Percentiles rank a stretch among this genome's conserved stretches.
Conservation (phyloP, 2,329 filamentous ascomycete species). For the Penicillium brevicompactum region DNA sequence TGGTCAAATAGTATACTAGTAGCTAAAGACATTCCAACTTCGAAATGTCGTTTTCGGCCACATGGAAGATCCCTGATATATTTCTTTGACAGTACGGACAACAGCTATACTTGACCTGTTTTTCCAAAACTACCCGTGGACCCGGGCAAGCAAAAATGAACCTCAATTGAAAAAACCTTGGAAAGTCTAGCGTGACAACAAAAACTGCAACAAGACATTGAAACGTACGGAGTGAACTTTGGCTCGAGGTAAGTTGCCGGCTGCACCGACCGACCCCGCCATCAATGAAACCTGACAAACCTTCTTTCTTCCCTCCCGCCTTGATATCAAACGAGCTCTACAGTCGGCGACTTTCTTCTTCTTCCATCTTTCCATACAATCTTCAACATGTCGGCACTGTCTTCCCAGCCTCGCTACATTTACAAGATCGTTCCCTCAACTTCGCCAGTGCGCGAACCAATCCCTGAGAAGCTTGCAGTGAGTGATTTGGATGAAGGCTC, state of each 20-base stretch:
- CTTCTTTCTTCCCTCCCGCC: not conserved
- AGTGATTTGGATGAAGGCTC: slow-evolving; percentile 40
- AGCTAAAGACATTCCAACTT: too few relatives aligned
- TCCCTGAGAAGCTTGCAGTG: slow-evolving; percentile 39
- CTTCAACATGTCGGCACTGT: slow-evolving; percentile 15
- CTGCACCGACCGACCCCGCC: slow-evolving; percentile 18
- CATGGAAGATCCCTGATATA: too few relatives aligned
- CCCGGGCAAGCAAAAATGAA: too few relatives aligned
- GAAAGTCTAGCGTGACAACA: not conserved
- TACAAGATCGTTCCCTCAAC: slow-evolving; percentile 44
- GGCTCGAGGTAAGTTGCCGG: slow-evolving; percentile 5
- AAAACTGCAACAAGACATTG: not conserved
- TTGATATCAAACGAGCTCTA: not conserved
- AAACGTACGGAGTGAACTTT: not conserved
- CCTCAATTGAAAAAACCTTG: too few relatives aligned
- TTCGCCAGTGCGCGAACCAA: slow-evolving; percentile 35
- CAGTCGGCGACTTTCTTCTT: not conserved
- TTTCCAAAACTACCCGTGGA: too few relatives aligned
- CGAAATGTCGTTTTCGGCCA: too few relatives aligned
- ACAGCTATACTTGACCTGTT: too few relatives aligned
- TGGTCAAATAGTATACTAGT: too few relatives aligned
- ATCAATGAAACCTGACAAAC: slow-evolving; percentile 5
- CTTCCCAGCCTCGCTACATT: slow-evolving; percentile 33
- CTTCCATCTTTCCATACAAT: not conserved
- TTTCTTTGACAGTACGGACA: too few relatives aligned